Conservation (phyloP, 768 basidiomycete species). For the Kwoniella bestiolae region DNA sequence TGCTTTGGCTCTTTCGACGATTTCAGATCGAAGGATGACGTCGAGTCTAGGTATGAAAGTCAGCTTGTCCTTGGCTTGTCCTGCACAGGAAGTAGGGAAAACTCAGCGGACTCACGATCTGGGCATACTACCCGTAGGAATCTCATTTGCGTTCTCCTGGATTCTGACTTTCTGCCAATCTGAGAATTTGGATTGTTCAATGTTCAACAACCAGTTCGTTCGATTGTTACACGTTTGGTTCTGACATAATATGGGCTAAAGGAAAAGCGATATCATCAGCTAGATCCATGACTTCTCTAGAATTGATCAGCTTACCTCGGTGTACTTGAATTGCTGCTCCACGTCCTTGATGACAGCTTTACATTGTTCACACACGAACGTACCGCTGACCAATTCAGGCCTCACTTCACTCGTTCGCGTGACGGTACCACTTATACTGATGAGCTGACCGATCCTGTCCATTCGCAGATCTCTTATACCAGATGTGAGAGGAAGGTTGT, state of each 20-base stretch:
- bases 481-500: conserved; percentile 88
- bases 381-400: conserved; percentile 90
- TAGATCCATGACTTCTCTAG: too few species aligned
- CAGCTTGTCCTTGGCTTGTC: neutral
- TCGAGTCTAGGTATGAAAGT: conserved; percentile 70
- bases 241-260: conserved; percentile 91
- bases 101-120: conserved; percentile 60
- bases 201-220: conserved; percentile 86
- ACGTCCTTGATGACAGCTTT: conserved; percentile 84
- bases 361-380: conserved; percentile 90
- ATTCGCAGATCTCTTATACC: conserved; percentile 93
- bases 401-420: conserved; percentile 97
- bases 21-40: conserved; percentile 89
- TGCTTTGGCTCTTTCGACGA: conserved; percentile 98
- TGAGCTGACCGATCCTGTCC: conserved; percentile 88
- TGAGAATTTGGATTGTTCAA: conserved; percentile 93
- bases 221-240: conserved; percentile 94
- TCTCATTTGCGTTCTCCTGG: conserved; percentile 98
- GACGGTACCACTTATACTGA: conserved; percentile 95
- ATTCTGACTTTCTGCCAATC: conserved; percentile 99
- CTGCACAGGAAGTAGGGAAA: neutral
- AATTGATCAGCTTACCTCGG: too few species aligned
- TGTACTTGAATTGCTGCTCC: conserved; percentile 99
- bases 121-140: conserved; percentile 98
- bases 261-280: too few species aligned